Base-by-base conservation (phyloP, 2,329 filamentous ascomycete genomes). In the Onygenales sp. region DNA sequence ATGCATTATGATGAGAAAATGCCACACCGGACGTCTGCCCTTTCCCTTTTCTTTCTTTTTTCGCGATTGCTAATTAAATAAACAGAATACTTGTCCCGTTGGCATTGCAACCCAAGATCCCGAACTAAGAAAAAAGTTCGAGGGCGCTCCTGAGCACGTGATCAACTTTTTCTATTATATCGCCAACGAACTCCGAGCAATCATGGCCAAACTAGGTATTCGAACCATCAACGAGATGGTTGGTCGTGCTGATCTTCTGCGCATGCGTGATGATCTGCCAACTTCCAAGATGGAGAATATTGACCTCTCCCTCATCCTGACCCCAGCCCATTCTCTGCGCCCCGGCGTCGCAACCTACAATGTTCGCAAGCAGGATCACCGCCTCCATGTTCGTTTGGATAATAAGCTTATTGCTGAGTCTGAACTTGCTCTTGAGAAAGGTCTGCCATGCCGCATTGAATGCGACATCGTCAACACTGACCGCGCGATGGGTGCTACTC, bases 121-220 rank as follows among this genome's bases (percentile, higher is more conserved):
- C n/a, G 87, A 92, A 67, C 80, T 97, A 2, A 83, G 92, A 56
- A 87, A 91, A 79, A 97, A 96, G 75, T 96, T 97, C 72, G 78
- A 84, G 61, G 92, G 92, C 57, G 91, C 89, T 1, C 91, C 92
- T 9, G 92, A 97, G 74, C 89, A 96, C 63, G 91, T 95, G 54
- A 96, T 97, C 72, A 97, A 96, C 79, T 96, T 96, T 78, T 95
- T 95, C 76, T 97, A 96, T 76, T 97, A 96, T 66, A 80, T 97
- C 51, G 87, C 92, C 61, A 97, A 97, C 66, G 92, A 97, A 75
- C 82, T 97, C 55, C 86, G 92, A 67, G 89, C 91, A 38, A 95
- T 97, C 72, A 96, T 97, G 92, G 91, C 92, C 50, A 89, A 87
- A 73, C 83, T 96, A 63, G 92, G 92, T 61, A 89, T 95, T 82